Conservation (phyloP, 768 basidiomycete genomes). For the Neoboletus magnificus region DNA sequence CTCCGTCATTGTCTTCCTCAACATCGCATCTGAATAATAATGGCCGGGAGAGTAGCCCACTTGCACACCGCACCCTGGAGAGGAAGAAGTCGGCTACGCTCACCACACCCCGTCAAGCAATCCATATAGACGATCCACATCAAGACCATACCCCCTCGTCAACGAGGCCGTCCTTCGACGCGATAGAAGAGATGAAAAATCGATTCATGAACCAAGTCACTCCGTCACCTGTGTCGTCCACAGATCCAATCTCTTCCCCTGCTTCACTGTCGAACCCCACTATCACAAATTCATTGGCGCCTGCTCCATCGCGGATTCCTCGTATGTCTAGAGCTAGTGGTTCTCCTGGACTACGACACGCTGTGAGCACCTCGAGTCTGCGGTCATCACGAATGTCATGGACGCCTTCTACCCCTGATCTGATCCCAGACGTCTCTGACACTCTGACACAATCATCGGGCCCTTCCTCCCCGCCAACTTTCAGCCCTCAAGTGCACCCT, state of each 20-base stretch:
- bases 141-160: conserved; percentile 6
- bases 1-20: conserved; percentile 26
- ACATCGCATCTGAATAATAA: conserved; percentile 14
- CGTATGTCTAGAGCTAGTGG: conserved; percentile 21
- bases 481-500: conserved; percentile 30
- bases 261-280: conserved; percentile 11
- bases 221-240: conserved; percentile 24
- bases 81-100: conserved; percentile 17
- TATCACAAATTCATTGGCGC: conserved; percentile 2
- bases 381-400: conserved; percentile 29
- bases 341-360: conserved; percentile 28
- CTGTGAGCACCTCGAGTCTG: conserved; percentile 28
- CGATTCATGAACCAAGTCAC: conserved; percentile 42
- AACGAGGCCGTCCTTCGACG: conserved; percentile 41
- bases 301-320: conserved; percentile 30
- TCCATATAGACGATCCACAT: conserved; percentile 11
- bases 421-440: conserved; percentile 61
- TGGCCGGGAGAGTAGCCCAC: conserved; percentile 27
- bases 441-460: conserved; percentile 52
- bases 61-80: conserved; percentile 22
- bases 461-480: conserved; percentile 48
- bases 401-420: conserved; percentile 53
- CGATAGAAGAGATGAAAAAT: conserved; percentile 63
- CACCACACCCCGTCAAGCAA: conserved; percentile 6
- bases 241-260: conserved; percentile 16